Conservation (phyloP, 2,329 filamentous ascomycete genomes). For the Corniculantispora saksenae region DNA sequence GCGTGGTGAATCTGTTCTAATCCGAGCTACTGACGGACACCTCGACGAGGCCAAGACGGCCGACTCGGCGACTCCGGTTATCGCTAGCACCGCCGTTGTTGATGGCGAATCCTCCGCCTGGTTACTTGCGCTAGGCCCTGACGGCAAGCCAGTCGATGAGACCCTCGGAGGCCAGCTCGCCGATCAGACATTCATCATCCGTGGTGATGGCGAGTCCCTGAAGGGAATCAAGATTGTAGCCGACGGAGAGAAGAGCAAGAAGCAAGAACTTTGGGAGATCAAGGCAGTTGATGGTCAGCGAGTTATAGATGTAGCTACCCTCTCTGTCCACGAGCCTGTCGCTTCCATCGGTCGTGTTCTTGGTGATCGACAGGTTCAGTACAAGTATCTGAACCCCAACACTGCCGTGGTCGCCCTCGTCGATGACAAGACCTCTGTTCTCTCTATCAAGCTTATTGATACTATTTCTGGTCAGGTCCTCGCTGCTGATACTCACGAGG, state of each 20-base stretch:
- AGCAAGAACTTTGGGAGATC: slow-evolving; percentile 71
- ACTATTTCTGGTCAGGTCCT: slow-evolving; percentile 82
- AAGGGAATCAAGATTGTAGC: slow-evolving; percentile 56
- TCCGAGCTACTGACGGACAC: slow-evolving; percentile 55
- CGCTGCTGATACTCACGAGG: slow-evolving; percentile 67
- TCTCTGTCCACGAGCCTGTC: slow-evolving; percentile 78
- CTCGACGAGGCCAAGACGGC: slow-evolving; percentile 44
- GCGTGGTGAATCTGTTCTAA: slow-evolving; percentile 62
- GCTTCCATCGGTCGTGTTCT: slow-evolving; percentile 94
- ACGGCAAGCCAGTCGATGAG: slow-evolving; percentile 48
- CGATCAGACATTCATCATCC: slow-evolving; percentile 57
- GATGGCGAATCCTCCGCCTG: slow-evolving; percentile 53
- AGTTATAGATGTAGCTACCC: slow-evolving; percentile 67
- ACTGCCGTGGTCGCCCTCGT: slow-evolving; percentile 73
- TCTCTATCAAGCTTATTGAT: slow-evolving; percentile 80
- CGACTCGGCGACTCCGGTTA: slow-evolving; percentile 31
- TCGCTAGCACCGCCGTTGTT: slow-evolving; percentile 50
- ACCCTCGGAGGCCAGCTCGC: slow-evolving; percentile 49
- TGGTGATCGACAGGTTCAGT: slow-evolving; percentile 87
- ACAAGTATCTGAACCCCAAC: slow-evolving; percentile 96
- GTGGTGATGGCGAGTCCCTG: slow-evolving; percentile 49
- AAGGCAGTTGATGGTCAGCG: slow-evolving; percentile 64
- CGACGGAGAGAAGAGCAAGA: slow-evolving; percentile 42
- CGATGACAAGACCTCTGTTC: slow-evolving; percentile 56
- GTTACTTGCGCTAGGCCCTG: slow-evolving; percentile 54